phyloP scores from a whole-genome alignment of 2,329 filamentous ascomycete species.

The Beauveria varroae region DNA sequence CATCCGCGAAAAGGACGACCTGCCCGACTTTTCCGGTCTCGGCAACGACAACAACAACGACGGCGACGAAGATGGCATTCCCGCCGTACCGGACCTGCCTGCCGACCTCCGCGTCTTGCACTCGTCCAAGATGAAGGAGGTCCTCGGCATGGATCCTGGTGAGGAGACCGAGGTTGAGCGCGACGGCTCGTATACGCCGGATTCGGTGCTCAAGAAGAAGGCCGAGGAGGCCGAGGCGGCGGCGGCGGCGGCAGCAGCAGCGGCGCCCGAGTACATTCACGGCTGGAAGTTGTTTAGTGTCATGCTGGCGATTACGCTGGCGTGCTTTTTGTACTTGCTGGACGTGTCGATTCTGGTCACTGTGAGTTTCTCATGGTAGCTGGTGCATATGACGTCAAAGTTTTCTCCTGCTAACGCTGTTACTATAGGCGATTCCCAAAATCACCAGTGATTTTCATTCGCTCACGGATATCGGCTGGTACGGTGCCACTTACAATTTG shows the following conservation, averaged over 20 bases:
- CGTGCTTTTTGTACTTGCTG: conserved; percentile 40
- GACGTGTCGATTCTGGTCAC: conserved; percentile 48
- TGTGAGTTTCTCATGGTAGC: conserved; percentile 20
- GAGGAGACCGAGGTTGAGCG: conserved; percentile 6
- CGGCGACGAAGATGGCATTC: background rate
- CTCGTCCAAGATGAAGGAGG: conserved; percentile 10
- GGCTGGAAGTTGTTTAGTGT: conserved; percentile 27
- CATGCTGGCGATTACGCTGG: conserved; percentile 31
- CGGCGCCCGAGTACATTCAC: conserved; percentile 14
- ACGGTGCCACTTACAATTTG: conserved; percentile 42
- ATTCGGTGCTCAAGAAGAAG: conserved; percentile 10
- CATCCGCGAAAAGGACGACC: conserved; percentile 8
- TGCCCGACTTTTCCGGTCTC: conserved; percentile 4
- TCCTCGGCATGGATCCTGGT: conserved; percentile 7
- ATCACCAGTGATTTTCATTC: conserved; percentile 45
- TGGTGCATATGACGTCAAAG: background rate
- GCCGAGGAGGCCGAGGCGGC: background rate
- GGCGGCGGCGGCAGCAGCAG: background rate
- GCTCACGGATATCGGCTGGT: conserved; percentile 48
- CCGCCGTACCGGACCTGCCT: background rate
- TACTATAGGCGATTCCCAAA: conserved; percentile 34
- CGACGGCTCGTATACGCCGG: background rate
- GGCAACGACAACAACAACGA: background rate
- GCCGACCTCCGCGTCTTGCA: conserved; percentile 4
- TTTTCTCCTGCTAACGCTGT: background rate